These are phyloP conservation scores for Aureobasidium mangrovei DNA, from an alignment of 2,329 filamentous ascomycete genomes.

Conservation along the genomic window DNA sequence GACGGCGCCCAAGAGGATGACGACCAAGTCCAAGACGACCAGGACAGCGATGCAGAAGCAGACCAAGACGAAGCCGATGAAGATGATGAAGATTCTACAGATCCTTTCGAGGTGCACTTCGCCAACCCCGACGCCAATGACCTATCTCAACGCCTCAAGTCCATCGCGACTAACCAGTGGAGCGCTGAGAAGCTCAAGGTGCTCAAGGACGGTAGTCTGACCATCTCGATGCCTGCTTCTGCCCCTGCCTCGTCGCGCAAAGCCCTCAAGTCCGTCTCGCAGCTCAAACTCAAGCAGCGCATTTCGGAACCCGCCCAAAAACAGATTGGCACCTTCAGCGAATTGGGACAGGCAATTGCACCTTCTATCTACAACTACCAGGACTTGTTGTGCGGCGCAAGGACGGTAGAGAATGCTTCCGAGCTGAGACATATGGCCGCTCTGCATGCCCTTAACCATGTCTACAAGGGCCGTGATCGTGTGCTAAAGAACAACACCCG, in stretches of 20 bases:
- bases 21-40: conserved; percentile 38
- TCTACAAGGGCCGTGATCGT: conserved; percentile 85
- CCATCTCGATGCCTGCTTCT: conserved; percentile 17
- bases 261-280: conserved; percentile 17
- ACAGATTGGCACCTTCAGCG: conserved; percentile 49
- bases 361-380: conserved; percentile 72
- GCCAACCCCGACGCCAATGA: conserved; percentile 55
- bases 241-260: not conserved
- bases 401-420: conserved; percentile 59
- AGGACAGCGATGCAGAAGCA: conserved; percentile 11
- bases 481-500: conserved; percentile 89
- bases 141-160: conserved; percentile 44
- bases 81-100: conserved; percentile 31
- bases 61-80: conserved; percentile 16
- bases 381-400: conserved; percentile 68
- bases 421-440: conserved; percentile 63
- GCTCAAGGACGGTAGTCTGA: conserved; percentile 12
- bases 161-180: conserved; percentile 43
- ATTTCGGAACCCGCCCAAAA: conserved; percentile 48
- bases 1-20: conserved; percentile 37
- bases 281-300: conserved; percentile 61
- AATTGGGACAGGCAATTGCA: conserved; percentile 56
- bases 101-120: conserved; percentile 80
- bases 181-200: conserved; percentile 20
- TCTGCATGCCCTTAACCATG: conserved; percentile 81